Base-by-base conservation (phyloP, 106 monocot genomes). In the Chionographis japonica region DNA sequence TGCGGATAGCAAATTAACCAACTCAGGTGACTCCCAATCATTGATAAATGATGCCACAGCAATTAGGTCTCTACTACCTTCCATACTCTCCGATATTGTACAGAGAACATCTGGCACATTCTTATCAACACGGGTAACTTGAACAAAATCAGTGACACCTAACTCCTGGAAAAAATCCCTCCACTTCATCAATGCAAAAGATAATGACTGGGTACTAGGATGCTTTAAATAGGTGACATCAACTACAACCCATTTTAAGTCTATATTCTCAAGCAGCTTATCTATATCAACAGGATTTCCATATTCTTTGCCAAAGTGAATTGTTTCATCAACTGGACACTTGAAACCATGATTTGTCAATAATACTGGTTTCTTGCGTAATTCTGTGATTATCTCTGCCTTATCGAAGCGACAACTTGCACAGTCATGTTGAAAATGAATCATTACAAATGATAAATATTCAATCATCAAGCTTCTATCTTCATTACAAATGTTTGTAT, bases 21-120 rank as follows among this genome's bases (percentile, higher is more conserved):
- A 73, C 72, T 98, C 93, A 56, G 84, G 67, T 19, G 98, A 98
- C 67, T 93, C 98, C 93, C 98, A 98, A 43, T 92, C 98, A 75
- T 38, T 68, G 27, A 91, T 35, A 59, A 63, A 19, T 52, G 72
- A 68, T 17, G 62, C 18, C 65, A 61, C 54, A 15, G 51, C 15
- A 61, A 51, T 27, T 9, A 63, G 11, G 39, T 52, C 74, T 3
- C 14, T 11, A 62, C 51, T 41, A 52, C 20, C 37, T 50, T 52
- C 52, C 15, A 37, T 41, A 65, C 20, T 68, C 19, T 54, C 56
- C 37, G 63, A 51, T 51, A 67, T 9, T 58, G 36, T 37, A 85
- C 40, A 56, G 14, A 52, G 14, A 56, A 67, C 17, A 40, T 83
- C 72, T 71, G 77, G 12, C 59, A 69, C 62, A 74, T 59, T 71